Evolutionary conservation across 2,329 filamentous ascomycete species (phyloP), one percentile per base, ranked within the genome.

Genomic region (Lecanicillium sp.): DNA sequence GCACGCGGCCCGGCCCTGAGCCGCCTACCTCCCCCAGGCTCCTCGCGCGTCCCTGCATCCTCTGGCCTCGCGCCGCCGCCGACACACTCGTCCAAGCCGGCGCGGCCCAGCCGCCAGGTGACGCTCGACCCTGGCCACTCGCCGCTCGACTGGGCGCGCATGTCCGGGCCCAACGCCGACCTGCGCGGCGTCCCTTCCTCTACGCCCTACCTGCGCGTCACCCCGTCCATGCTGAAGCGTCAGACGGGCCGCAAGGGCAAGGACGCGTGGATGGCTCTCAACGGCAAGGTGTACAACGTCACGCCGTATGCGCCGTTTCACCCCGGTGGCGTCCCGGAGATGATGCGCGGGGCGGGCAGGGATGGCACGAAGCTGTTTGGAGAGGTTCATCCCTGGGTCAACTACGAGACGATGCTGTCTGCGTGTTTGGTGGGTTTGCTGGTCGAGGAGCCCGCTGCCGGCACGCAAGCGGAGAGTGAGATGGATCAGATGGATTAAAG

Each of bases 231-330:
- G 72, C 71, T 98, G 11, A 83, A 81, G 56, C 62, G 68, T 29
- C 80, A 87, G 62, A 94, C 85, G 29, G 90, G 90, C 1, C 78
- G 90, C 20, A 85, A 84, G 55, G 87, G 87, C 8, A 81, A 76
- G 45, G 86, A 94, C 52, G 87, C 89, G 1, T 98, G 92, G 92
- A 94, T 84, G 44, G 85, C 79, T 2, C 81, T 94, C 44, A 83
- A 87, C 44, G 89, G 90, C 2, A 84, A 85, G 53, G 90, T 97
- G 19, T 98, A 97, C 64, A 97, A 97, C 54, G 81, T 98, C 42
- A 83, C 82, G 0, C 87, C 90, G 0, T 98, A 97, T 56, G 58
- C 88, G 27, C 80, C 84, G 2, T 98, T 88, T 56, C 92, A 98
- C 58, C 92, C 92, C 0, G 92, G 92, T 17, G 92, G 86, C 8